Percentiles rank a stretch among this genome's conserved stretches.
phyloP scores from a whole-genome alignment of 495 filamentous ascomycete genomes.

The Aspergillus heteromorphus region DNA sequence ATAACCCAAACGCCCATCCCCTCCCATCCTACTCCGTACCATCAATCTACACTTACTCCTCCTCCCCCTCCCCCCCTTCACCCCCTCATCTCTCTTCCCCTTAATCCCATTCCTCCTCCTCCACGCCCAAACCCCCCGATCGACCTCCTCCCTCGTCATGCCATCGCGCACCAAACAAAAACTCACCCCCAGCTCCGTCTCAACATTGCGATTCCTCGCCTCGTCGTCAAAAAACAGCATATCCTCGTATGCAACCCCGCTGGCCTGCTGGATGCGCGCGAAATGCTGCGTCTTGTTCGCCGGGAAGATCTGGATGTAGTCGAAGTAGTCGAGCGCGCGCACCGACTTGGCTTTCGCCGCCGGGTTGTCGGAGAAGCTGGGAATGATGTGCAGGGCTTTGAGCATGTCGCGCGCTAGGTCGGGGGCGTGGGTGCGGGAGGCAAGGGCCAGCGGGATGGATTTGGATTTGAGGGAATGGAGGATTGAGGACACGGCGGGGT shows the following conservation, averaged over 20 bases:
- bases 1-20: not conserved
- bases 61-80: conserved; percentile 1
- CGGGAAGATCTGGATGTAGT: conserved; percentile 82
- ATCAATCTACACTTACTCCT: not conserved
- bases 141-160: conserved; percentile 71
- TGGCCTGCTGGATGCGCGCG: conserved; percentile 58
- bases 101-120: conserved; percentile 61
- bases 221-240: conserved; percentile 99
- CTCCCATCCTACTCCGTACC: not conserved
- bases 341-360: conserved; percentile 33
- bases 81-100: conserved; percentile 4
- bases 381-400: conserved; percentile 62
- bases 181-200: conserved; percentile 70
- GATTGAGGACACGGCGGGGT: conserved; percentile 68
- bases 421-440: conserved; percentile 77
- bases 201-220: conserved; percentile 77
- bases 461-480: conserved; percentile 54
- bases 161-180: conserved; percentile 79
- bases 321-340: conserved; percentile 71
- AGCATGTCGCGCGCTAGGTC: conserved; percentile 79
- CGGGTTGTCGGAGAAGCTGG: conserved; percentile 38
- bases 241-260: conserved; percentile 60
- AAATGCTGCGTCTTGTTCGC: conserved; percentile 85
- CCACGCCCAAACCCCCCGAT: conserved; percentile 77
- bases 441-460: conserved; percentile 64